Base-by-base conservation (phyloP, 2,329 filamentous ascomycete genomes). In the Alternaria brassicae region DNA sequence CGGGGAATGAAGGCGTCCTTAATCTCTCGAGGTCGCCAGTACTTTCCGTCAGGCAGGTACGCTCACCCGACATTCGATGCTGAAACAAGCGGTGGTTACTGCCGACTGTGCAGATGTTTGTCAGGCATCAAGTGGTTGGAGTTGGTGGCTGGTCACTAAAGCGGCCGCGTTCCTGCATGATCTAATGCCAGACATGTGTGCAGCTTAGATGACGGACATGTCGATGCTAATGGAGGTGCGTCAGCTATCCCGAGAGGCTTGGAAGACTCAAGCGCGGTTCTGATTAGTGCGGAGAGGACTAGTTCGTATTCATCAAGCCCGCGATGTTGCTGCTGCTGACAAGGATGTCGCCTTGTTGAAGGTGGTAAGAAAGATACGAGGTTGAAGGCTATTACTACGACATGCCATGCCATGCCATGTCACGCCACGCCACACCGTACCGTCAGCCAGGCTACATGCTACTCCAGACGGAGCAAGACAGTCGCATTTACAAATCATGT, bases 101-200 rank as follows among this genome's bases (percentile, higher is more conserved):
- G 41, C 47, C 42, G 44, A 39, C 17, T 25, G 48, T 28, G 48
- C 36, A 23, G 13, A 54, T 47, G 45, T 42, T 28, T 55, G 12
- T 54, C 28, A 30, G 27, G 41, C 30, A 32, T 19, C 28, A n/a
- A 41, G 19, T 23, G 27, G 23, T 28, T 25, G 30, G 37, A 21
- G 39, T 27, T 40, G 21, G 25, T 17, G 50, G 27, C 25, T 37
- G 56, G 58, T 50, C 58, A 60, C 41, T 30, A 50, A 59, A 23
- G 36, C 51, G 62, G 60, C 51, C 56, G 61, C 53, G 66, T 70
- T 66, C 66, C 65, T 70, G 68, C 66, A 60, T 62, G 19, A 56
- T 53, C 48, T 32, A 32, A 55, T 56, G 51, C 37, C 25, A 30
- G 39, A 40, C 48, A 42, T 41, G 28, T 44, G 50, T 47, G 42